Evolutionary conservation across 1,139 yeast species (phyloP), one percentile per base, ranked within the genome.

Genomic region (Nakaseomyces delphensis): DNA sequence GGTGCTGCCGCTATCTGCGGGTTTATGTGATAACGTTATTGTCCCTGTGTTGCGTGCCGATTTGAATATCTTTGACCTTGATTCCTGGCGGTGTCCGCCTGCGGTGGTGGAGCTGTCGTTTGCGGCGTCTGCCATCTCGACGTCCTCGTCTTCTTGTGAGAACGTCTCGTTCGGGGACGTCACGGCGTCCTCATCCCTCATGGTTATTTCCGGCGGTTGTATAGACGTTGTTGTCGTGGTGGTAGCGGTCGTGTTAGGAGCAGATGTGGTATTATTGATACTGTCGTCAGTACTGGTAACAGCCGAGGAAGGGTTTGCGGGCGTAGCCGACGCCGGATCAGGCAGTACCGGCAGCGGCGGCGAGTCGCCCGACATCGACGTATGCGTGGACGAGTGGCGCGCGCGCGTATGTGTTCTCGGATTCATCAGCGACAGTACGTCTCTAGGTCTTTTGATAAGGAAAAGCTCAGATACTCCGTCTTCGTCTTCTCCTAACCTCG

Each of bases 401-500:
- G 36, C n/a, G 15, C 36, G 23, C 5, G 36, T 32, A n/a, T 32
- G 36, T 18, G 24, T 32, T 19, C 36, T 32, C 4, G 36, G 36
- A 32, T 32, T 24, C 36, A 32, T 32, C 24, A 32, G 15, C 11
- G 24, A 18, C n/a, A 32, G n/a, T n/a, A 32, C 13, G 36, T 32
- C 19, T 19, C 36, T 32, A 18, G 36, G 36, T 32, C 36, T 32
- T 11, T 32, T 32, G 13, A 32, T 32, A n/a, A 18, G 24, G 36
- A 18, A 32, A 32, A 18, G 36, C 13, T 32, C 36, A 19, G 36
- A 32, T 18, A 32, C n/a, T n/a, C n/a, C 36, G 24, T 32, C 36
- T 32, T 32, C 36, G n/a, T 32, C 36, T 32, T 32, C 36, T 32
- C 36, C 36, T n/a, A 32, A 13, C 36, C 36, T 18, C 19, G 23